Conservation (phyloP, 83 land plant species). For the Diphasiastrum complanatum region DNA sequence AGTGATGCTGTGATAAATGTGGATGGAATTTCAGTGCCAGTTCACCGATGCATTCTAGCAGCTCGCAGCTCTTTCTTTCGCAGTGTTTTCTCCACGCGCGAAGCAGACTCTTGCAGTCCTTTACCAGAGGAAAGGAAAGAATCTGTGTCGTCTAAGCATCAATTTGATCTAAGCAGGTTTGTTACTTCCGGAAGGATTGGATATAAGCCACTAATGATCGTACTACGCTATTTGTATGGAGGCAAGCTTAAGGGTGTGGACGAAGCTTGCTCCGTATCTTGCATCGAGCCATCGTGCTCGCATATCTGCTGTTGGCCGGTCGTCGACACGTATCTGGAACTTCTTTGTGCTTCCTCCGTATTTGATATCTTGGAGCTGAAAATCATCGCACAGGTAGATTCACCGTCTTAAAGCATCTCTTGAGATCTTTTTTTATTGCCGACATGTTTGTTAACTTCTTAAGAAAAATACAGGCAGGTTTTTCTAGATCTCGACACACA, state of each 20-base stretch:
- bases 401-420: neutral
- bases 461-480: no score
- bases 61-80: constrained; percentile 53
- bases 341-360: constrained; percentile 54
- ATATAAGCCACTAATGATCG: constrained; percentile 45
- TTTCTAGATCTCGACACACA: no score
- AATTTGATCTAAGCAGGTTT: constrained; percentile 31
- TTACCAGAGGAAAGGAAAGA: neutral
- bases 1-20: constrained; percentile 57
- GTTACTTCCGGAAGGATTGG: constrained; percentile 42
- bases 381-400: constrained; percentile 47
- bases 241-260: constrained; percentile 39
- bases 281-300: constrained; percentile 45
- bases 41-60: constrained; percentile 72
- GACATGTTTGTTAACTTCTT: no score
- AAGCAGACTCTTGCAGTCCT: neutral
- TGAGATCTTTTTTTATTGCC: neutral
- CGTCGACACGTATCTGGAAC: constrained; percentile 45
- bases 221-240: constrained; percentile 57
- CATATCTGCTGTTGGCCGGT: constrained; percentile 70
- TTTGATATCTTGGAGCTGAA: constrained; percentile 55
- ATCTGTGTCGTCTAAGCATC: constrained; percentile 18
- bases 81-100: constrained; percentile 29
- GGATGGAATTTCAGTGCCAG: constrained; percentile 41
- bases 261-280: constrained; percentile 35